Base-by-base conservation (phyloP, 441 rosid genomes). In the Pelargonium fulgidum region DNA sequence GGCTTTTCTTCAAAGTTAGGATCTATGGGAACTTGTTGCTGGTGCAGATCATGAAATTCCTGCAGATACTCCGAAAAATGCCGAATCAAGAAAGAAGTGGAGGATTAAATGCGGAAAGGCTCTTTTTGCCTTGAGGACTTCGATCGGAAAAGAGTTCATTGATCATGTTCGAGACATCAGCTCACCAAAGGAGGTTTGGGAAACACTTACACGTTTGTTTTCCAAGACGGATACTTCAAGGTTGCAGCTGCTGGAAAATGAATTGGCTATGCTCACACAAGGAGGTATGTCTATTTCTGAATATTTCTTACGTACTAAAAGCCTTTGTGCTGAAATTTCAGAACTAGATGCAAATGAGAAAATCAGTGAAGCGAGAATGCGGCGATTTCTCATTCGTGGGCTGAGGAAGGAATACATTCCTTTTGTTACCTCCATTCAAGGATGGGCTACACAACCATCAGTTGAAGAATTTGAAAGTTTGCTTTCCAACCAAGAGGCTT, bases 351-450 rank as follows among this genome's bases (percentile, higher is more conserved):
- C 41, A 1, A 13, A 56, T 20, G 66, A 66, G 41, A 65, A 41
- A 4, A 70, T 73, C 26, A n/a, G n/a, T n/a, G n/a, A n/a, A n/a
- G n/a, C n/a, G n/a, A n/a, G 59, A 0, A 7, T 70, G 3, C 13
- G 26, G 1, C 36, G 45, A 3, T 67, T 24, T 52, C 63, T 71
- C 2, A 66, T 56, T 56, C 19, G 41, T 2, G 48, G 47, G 6
- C n/a, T 59, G 9, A 7, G 6, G 45, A 76, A 72, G 13, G 70
- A 76, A 13, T 72, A 54, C 12, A 33, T 9, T 7, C 65, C 71
- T 0, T 75, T 65, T 9, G 41, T 75, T 41, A 47, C 68, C 33
- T 70, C 73, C 44, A 75, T 75, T 42, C 74, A 71, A 54, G 66
- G 72, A 20, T 67, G 45, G 67, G 62, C n/a, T n/a, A n/a, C n/a